Conservation (phyloP, 2,329 filamentous ascomycete species). For the Fusarium sp. region DNA sequence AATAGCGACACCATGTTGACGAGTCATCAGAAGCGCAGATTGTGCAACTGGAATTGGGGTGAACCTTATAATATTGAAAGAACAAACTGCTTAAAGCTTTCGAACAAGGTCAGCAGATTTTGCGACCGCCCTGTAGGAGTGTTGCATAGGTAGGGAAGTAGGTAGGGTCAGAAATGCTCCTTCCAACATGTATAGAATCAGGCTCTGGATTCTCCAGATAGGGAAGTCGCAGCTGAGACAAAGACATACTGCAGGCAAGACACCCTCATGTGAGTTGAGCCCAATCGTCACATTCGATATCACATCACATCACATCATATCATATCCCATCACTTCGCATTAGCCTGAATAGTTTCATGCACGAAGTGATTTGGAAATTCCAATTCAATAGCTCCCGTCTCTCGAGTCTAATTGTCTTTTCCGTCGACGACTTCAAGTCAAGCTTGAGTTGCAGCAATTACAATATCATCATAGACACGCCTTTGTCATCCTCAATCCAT, state of each 20-base stretch:
- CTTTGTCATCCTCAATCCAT: neutral
- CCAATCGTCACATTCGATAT: neutral
- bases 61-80: conserved; percentile 8
- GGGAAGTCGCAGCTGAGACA: conserved; percentile 12
- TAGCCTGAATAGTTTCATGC: conserved; percentile 1
- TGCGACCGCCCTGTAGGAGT: neutral
- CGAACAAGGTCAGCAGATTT: neutral
- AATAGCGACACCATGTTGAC: neutral
- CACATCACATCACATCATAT: conserved; percentile 5
- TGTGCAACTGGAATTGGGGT: neutral
- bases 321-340: conserved; percentile 8
- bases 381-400: neutral
- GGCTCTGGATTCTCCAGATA: conserved; percentile 11
- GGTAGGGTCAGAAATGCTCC: neutral
- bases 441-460: neutral
- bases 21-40: neutral
- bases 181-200: neutral
- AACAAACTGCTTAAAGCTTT: neutral
- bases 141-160: neutral
- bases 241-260: neutral
- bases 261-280: conserved; percentile 6
- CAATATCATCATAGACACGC: neutral
- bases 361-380: conserved; percentile 1
- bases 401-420: neutral
- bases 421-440: neutral